Base-by-base conservation (phyloP, 495 filamentous ascomycete genomes). In the Lindgomyces ingoldianus region DNA sequence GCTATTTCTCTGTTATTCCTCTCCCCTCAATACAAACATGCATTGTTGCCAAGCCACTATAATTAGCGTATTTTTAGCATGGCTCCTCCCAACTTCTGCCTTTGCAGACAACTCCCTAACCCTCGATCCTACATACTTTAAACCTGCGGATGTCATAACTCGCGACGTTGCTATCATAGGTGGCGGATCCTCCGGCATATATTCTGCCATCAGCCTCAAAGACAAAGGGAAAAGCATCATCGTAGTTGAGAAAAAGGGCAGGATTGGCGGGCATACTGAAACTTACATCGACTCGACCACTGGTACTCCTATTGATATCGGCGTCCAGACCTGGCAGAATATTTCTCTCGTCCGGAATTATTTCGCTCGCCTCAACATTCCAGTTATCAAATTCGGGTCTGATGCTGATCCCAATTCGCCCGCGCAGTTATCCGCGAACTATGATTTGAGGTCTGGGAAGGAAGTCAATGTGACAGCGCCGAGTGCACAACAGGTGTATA, bases 141-240 rank as follows among this genome's bases (percentile, higher is more conserved):
- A 29, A 9, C 39, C 60, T 4, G 3, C 6, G 9, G 29, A 49
- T 26, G 30, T 58, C 54, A 69, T 75, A 22, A 66, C 60, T 22
- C 65, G 69, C 4, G 78, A 82, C 62, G 74, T 83, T 16, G 73
- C 65, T 41, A 76, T 83, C 52, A 74, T 83, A 25, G 81, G 80
- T 8, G 81, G 81, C 30, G 81, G 81, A 12, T 67, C 79, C 0
- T 63, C 75, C 10, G 81, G 81, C 12, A 81, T 78, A 0, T 81
- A 81, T 61, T 73, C 80, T 16, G 80, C 81, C 2, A 73, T 82
- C 16, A 66, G 72, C 14, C 73, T 84, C 1, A 74, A 73, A 22
- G 74, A 81, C 41, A 29, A 66, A 47, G 73, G 74, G n/a, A 74
- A 78, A 30, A 76, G 68, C n/a, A 68, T 82, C 19, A 73, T 76